phyloP scores from a whole-genome alignment of 495 filamentous ascomycete genomes.

The Neurospora sp. region DNA sequence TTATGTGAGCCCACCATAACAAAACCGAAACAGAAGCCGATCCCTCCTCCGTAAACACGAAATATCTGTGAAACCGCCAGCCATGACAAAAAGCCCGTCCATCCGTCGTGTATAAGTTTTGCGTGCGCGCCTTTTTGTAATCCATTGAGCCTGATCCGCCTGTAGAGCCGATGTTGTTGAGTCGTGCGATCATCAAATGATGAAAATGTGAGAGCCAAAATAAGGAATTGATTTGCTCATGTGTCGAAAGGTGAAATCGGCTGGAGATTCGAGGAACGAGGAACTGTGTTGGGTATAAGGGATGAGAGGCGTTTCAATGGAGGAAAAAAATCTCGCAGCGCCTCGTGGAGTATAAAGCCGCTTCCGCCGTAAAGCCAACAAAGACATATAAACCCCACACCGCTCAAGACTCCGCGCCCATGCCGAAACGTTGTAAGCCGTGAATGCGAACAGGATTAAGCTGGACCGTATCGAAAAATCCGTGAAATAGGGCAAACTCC shows the following conservation, averaged over 20 bases:
- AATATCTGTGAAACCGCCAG: background rate
- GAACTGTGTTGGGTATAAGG: background rate
- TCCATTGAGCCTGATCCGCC: background rate
- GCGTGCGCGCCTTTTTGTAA: background rate
- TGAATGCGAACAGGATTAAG: background rate
- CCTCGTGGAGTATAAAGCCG: background rate
- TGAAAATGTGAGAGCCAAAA: background rate
- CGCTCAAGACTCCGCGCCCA: background rate
- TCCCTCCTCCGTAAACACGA: background rate
- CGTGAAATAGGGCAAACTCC: background rate
- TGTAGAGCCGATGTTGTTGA: background rate
- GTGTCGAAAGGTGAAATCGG: background rate
- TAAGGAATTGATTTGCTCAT: background rate
- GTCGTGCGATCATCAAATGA: background rate
- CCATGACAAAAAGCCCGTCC: background rate
- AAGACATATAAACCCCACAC: background rate
- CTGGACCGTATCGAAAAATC: background rate
- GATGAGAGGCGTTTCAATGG: background rate
- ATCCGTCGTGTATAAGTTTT: background rate
- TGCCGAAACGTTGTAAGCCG: background rate
- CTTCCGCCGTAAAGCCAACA: background rate
- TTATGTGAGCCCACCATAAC: background rate
- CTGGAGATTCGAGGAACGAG: background rate
- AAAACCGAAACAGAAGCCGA: background rate
- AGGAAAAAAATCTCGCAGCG: background rate